These are phyloP conservation scores for Phaeosphaeriaceae sp. DNA, from an alignment of 2,329 filamentous ascomycete species.

Conservation along the genomic window DNA sequence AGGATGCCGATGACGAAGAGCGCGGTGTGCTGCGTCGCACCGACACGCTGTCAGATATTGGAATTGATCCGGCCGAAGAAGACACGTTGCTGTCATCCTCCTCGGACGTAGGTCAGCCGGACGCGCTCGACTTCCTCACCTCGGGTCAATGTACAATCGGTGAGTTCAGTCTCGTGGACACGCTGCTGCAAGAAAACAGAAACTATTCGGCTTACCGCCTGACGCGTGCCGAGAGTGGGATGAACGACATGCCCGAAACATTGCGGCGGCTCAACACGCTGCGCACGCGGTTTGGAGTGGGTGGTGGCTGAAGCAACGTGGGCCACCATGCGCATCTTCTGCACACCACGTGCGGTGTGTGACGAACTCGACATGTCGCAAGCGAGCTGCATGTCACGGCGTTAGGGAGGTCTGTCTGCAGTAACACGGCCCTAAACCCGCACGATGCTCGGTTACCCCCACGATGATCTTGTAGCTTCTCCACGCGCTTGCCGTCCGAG, in stretches of 20 bases:
- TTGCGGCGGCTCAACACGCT: slow-evolving; percentile 43
- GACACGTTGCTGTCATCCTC: slow-evolving; percentile 37
- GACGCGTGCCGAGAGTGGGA: slow-evolving; percentile 33
- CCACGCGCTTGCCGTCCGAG: not conserved
- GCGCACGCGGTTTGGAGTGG: slow-evolving; percentile 42
- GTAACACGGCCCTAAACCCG: slow-evolving; percentile 1
- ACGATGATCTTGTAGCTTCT: not conserved
- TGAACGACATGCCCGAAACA: slow-evolving; percentile 40
- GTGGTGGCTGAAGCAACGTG: slow-evolving; percentile 35
- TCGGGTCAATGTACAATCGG: slow-evolving; percentile 57
- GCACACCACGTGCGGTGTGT: slow-evolving; percentile 5
- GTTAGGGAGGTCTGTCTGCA: slow-evolving; percentile 9
- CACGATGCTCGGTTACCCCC: slow-evolving; percentile 12
- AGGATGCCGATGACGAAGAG: slow-evolving; percentile 68
- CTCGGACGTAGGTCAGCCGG: slow-evolving; percentile 30
- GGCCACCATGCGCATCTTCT: slow-evolving; percentile 5
- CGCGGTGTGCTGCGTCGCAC: slow-evolving; percentile 58
- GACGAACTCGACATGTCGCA: not conserved
- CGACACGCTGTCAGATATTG: slow-evolving; percentile 46
- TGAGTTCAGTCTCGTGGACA: slow-evolving; percentile 52
- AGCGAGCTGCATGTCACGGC: slow-evolving; percentile 7
- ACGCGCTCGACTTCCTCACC: slow-evolving; percentile 53
- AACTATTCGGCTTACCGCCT: slow-evolving; percentile 45
- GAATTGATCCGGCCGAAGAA: slow-evolving; percentile 50
- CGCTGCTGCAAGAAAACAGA: slow-evolving; percentile 51